Evolutionary conservation across 2,329 filamentous ascomycete species (phyloP).

Genomic region (Trichophyton simii): DNA sequence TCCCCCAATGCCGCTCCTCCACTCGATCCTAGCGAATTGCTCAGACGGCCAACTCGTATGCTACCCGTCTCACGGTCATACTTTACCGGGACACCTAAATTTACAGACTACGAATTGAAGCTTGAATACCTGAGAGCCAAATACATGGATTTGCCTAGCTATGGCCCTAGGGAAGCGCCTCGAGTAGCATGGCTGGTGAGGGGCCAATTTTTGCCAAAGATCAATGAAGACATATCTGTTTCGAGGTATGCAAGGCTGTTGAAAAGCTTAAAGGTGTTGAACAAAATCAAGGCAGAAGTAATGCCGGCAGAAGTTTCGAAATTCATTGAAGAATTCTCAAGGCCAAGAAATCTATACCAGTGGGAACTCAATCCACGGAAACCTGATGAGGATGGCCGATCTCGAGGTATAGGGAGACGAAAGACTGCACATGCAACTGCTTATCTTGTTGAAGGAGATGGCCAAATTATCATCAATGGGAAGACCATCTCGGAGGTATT

Average conservation of each 20-base stretch:
- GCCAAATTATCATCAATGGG: constrained; percentile 81
- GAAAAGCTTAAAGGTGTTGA: constrained; percentile 62
- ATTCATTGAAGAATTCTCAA: constrained; percentile 58
- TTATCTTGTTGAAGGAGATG: constrained; percentile 83
- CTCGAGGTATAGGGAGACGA: constrained; percentile 68
- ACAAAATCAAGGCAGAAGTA: constrained; percentile 69
- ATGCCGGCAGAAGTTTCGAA: constrained; percentile 56
- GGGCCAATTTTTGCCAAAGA: constrained; percentile 57
- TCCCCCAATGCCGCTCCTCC: constrained; percentile 20
- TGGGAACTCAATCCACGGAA: constrained; percentile 47
- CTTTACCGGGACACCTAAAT: constrained; percentile 73
- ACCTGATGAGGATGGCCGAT: constrained; percentile 65
- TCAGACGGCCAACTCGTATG: constrained; percentile 50
- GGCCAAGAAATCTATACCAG: constrained; percentile 58
- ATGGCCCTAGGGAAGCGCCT: constrained; percentile 53
- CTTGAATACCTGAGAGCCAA: constrained; percentile 60
- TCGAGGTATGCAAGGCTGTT: constrained; percentile 70
- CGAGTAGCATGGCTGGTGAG: constrained; percentile 66
- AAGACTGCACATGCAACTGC: constrained; percentile 79
- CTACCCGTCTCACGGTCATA: constrained; percentile 84
- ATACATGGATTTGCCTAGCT: constrained; percentile 59
- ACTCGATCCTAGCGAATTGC: constrained; percentile 22
- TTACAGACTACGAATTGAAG: constrained; percentile 70
- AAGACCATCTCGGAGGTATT: constrained; percentile 73
- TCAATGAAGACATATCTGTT: constrained; percentile 60